Conservation (phyloP, 2,329 filamentous ascomycete species). For the Ophiocordyceps australis region DNA sequence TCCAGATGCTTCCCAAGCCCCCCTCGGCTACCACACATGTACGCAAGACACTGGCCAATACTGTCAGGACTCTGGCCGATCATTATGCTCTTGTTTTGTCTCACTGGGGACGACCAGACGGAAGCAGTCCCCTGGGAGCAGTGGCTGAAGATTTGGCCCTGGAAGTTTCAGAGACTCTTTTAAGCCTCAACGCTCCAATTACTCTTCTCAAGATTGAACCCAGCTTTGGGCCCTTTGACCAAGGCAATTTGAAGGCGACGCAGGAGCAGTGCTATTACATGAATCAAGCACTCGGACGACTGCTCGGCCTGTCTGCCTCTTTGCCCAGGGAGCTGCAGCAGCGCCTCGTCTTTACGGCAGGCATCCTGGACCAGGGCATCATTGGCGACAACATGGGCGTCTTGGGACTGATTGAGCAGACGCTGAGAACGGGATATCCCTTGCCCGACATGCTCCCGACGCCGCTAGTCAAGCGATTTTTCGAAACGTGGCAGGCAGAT, state of each 20-base stretch:
- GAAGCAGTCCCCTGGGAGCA: constrained; percentile 10
- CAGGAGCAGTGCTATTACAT: constrained; percentile 12
- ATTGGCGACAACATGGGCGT: constrained; percentile 33
- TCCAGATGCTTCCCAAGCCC: constrained; percentile 26
- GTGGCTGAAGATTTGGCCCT: constrained; percentile 12
- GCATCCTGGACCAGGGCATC: constrained; percentile 21
- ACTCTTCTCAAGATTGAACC: constrained; percentile 11
- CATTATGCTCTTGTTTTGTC: constrained; percentile 30
- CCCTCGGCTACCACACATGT: constrained; percentile 25
- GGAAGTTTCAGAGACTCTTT: constrained; percentile 10
- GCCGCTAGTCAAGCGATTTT: constrained; percentile 20
- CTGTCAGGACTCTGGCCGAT: constrained; percentile 21
- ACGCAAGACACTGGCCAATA: constrained; percentile 23
- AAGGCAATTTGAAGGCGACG: constrained; percentile 10
- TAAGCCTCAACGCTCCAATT: constrained; percentile 8
- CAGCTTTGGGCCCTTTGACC: constrained; percentile 12
- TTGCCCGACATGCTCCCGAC: constrained; percentile 27
- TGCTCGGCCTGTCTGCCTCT: constrained; percentile 13
- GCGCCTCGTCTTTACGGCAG: constrained; percentile 16
- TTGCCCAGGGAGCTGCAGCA: constrained; percentile 20
- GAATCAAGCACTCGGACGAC: constrained; percentile 13
- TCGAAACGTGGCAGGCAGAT: constrained; percentile 8
- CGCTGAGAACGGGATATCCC: constrained; percentile 25
- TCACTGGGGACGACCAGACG: constrained; percentile 17
- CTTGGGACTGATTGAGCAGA: constrained; percentile 24